Conservation (phyloP, 139 green algal species). For the Mychonastes homosphaera region DNA sequence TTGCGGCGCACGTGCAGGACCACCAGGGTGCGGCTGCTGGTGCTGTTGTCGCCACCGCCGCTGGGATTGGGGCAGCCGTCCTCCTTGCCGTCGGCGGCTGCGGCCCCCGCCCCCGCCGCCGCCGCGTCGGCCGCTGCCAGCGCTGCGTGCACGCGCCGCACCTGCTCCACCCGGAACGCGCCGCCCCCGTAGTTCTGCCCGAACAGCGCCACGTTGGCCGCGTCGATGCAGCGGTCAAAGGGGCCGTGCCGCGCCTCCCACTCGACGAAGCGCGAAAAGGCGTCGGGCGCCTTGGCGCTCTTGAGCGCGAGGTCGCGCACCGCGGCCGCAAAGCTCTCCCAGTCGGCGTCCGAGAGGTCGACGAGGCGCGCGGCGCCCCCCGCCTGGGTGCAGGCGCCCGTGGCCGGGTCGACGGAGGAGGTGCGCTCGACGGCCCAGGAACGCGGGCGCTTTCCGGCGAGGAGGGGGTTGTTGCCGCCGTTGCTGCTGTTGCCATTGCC, state of each 20-base stretch:
- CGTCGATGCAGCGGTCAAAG: slow-evolving; percentile 64
- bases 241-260: slow-evolving; percentile 57
- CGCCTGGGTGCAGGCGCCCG: slow-evolving; percentile 3
- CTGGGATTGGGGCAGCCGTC: too few relatives aligned
- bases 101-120: too few relatives aligned
- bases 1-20: slow-evolving; percentile 32
- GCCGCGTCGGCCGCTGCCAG: too few relatives aligned
- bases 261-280: slow-evolving; percentile 47
- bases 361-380: slow-evolving; percentile 29
- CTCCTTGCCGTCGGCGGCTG: too few relatives aligned
- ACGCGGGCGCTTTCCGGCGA: background rate
- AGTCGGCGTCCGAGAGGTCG: slow-evolving; percentile 51
- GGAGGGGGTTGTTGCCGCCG: background rate
- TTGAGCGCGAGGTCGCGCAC: slow-evolving; percentile 38
- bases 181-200: slow-evolving; percentile 64
- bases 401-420: slow-evolving; percentile 1
- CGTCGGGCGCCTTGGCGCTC: slow-evolving; percentile 29
- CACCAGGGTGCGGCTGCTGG: slow-evolving; percentile 2
- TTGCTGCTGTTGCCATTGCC: slow-evolving; percentile 3
- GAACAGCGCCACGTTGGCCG: slow-evolving; percentile 76
- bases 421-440: slow-evolving; percentile 1
- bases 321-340: slow-evolving; percentile 39
- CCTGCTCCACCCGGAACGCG: slow-evolving; percentile 63
- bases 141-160: slow-evolving; percentile 21
- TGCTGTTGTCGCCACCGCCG: background rate